phyloP scores from a whole-genome alignment of 768 basidiomycete genomes.

The Kwoniella bestiolae region DNA sequence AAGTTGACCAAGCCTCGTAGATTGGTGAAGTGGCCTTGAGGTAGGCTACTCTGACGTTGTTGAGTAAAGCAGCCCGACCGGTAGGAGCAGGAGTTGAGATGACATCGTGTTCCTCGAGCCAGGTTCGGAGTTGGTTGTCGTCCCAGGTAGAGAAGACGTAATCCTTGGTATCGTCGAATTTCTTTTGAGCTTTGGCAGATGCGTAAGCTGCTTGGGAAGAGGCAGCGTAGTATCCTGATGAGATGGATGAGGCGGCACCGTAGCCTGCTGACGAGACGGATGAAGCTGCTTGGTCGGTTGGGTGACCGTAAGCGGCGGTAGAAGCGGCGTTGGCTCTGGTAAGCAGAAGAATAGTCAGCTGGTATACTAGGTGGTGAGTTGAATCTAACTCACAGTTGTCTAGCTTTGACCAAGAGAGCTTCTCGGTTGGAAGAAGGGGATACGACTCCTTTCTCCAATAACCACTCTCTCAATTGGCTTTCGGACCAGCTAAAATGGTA shows the following conservation, averaged over 20 bases:
- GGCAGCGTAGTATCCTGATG: conserved; percentile 46
- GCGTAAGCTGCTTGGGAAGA: conserved; percentile 52
- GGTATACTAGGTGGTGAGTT: not conserved
- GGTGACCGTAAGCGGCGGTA: conserved; percentile 62
- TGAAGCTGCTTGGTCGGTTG: conserved; percentile 58
- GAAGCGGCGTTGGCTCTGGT: conserved; percentile 65
- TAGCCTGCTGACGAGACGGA: conserved; percentile 48
- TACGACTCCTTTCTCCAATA: conserved; percentile 85
- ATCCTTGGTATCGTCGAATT: conserved; percentile 75
- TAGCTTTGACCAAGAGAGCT: conserved; percentile 76
- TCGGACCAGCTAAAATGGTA: conserved; percentile 70
- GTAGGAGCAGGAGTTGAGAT: conserved; percentile 68
- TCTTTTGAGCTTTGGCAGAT: conserved; percentile 49
- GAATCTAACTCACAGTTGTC: conserved; percentile 61
- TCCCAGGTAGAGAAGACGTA: conserved; percentile 90
- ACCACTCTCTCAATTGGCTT: conserved; percentile 74
- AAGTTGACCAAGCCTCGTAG: conserved; percentile 86
- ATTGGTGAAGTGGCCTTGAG: conserved; percentile 65
- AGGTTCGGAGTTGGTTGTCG: conserved; percentile 71
- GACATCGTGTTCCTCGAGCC: conserved; percentile 75
- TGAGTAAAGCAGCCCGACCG: conserved; percentile 70
- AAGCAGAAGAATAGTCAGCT: conserved; percentile 48
- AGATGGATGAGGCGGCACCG: conserved; percentile 49
- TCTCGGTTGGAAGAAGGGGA: conserved; percentile 78
- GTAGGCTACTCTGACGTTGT: conserved; percentile 72